phyloP scores from a whole-genome alignment of 2,329 filamentous ascomycete genomes.

The Claviceps sorghi region DNA sequence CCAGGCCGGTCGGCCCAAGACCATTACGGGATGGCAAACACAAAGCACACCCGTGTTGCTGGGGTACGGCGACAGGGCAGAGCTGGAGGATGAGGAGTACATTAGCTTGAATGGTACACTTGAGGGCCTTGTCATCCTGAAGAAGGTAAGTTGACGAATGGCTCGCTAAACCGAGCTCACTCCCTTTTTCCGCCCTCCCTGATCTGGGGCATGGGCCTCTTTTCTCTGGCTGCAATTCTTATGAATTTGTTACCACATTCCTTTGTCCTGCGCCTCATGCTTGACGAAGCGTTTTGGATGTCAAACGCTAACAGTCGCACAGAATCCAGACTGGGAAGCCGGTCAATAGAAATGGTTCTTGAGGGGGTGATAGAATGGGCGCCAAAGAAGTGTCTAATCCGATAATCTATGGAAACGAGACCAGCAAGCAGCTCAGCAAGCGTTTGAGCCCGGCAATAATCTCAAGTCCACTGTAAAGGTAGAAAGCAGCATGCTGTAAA shows the following conservation, averaged over 20 bases:
- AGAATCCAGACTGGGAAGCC: slow-evolving; percentile 27
- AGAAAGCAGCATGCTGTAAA: slow-evolving; percentile 17
- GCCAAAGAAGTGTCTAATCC: not conserved
- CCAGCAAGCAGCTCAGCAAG: slow-evolving; percentile 3
- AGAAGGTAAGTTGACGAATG: slow-evolving; percentile 57
- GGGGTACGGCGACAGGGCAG: slow-evolving; percentile 87
- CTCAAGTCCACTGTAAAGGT: slow-evolving; percentile 17
- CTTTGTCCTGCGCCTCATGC: too few species aligned
- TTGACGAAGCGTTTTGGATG: not conserved
- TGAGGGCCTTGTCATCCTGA: slow-evolving; percentile 88
- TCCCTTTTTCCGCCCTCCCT: not conserved
- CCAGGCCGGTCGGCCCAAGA: slow-evolving; percentile 93
- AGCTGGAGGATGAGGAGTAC: slow-evolving; percentile 96
- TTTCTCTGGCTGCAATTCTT: too few species aligned
- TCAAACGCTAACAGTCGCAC: slow-evolving; percentile 8
- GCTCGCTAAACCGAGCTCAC: not conserved
- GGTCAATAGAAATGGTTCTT: slow-evolving; percentile 21
- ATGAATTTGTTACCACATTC: not conserved
- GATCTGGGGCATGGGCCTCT: too few species aligned
- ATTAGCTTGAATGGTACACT: slow-evolving; percentile 80
- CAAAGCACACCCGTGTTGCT: slow-evolving; percentile 96
- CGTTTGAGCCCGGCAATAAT: not conserved
- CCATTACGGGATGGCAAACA: slow-evolving; percentile 98
- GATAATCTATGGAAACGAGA: not conserved
- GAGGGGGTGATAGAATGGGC: not conserved